Conservation (phyloP, 495 filamentous ascomycete genomes). For the Neurospora africana region DNA sequence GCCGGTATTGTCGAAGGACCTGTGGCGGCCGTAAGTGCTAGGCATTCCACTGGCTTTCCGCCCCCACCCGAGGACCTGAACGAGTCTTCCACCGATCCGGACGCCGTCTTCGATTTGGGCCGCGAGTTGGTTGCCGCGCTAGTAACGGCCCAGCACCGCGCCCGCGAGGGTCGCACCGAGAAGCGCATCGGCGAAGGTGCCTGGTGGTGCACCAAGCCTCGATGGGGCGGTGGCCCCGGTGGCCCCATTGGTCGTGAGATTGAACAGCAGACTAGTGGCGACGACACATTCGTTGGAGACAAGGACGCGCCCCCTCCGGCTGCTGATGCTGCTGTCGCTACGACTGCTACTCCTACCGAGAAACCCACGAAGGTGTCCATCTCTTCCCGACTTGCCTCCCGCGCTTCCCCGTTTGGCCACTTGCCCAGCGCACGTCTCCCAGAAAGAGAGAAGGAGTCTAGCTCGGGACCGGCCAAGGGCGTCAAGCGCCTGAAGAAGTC, state of each 20-base stretch:
- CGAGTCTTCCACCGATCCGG: conserved; percentile 16
- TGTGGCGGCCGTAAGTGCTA: conserved; percentile 49
- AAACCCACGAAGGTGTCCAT: conserved; percentile 1
- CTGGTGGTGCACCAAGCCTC: conserved; percentile 67
- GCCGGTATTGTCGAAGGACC: conserved; percentile 70
- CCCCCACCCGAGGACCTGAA: conserved; percentile 1
- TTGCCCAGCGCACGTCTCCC: background rate
- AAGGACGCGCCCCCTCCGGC: conserved; percentile 25
- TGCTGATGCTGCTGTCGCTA: background rate
- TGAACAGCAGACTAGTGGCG: conserved; percentile 28
- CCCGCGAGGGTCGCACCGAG: conserved; percentile 57
- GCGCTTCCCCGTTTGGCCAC: background rate
- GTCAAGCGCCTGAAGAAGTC: conserved; percentile 36
- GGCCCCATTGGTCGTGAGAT: conserved; percentile 50
- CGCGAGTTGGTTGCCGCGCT: conserved; percentile 66
- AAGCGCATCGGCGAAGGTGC: conserved; percentile 58
- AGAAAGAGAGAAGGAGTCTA: background rate
- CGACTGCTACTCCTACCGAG: background rate
- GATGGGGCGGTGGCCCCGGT: conserved; percentile 68
- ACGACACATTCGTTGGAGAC: conserved; percentile 27
- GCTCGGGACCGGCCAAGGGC: conserved; percentile 27
- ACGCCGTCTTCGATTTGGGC: conserved; percentile 56
- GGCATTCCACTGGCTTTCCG: conserved; percentile 41
- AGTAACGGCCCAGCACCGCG: conserved; percentile 71
- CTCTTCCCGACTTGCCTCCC: background rate